Base-by-base conservation (phyloP, 2,329 filamentous ascomycete genomes). In the Neonectria neomacrospora region DNA sequence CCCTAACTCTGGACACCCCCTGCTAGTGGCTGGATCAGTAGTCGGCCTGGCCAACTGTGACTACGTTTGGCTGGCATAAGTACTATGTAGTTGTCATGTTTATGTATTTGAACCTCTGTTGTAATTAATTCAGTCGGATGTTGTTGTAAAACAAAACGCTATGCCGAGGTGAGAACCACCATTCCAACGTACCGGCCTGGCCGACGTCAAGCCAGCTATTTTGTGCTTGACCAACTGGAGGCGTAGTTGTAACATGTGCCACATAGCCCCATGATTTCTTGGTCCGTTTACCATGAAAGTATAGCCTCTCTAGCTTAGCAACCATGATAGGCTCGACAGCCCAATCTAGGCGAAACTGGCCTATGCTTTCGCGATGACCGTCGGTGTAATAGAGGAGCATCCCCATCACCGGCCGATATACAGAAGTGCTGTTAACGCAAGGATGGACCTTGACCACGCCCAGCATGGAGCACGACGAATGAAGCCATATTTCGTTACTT, bases 321-420 rank as follows among this genome's bases (percentile, higher is more conserved):
- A 64, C 12, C 12, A 39, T 16, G 16, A 64, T 54, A 45, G 26
- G 41, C 14, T 58, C 20, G 34, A 14, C 22, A 26, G 8, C 37
- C 57, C 57, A 61, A n/a, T 61, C 62, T 12, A 61, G 41, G 7
- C 62, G 62, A 37, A 64, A 58, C 32, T 61, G 53, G 12, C 57
- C 57, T 11, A 64, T 14, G 16, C 30, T 54, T 22, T 61, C 62
- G 44, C 53, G 57, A n/a, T 54, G 62, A 22, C 42, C 57, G n/a
- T 64, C 58, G 5, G 53, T 10, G 20, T 64, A 64, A 37, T 22
- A 20, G 41, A 64, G 23, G 20, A 64, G 62, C 53, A 64, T 64
- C 41, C 57, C 62, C 8, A 54, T 54, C 16, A 61, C 22, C 6
- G 47, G 58, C 18, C n/a, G 54, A 52, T 65, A 32, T 10, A 23